Percentiles rank a stretch among this genome's conserved stretches.
phyloP scores from a whole-genome alignment of 2,329 filamentous ascomycete genomes.

The Blumeria hordei region DNA sequence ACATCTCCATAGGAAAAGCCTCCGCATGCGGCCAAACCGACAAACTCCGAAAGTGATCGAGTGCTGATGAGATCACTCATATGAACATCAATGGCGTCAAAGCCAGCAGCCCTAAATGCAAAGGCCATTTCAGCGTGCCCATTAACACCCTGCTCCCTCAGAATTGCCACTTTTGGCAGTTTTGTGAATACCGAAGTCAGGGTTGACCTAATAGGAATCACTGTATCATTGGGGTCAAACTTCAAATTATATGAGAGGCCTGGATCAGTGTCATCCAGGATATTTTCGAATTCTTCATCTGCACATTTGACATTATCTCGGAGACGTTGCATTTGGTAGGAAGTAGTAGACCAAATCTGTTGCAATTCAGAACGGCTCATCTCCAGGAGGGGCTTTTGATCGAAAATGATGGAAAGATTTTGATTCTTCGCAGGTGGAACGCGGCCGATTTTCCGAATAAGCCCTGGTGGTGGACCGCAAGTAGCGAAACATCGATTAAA shows the following conservation, averaged over 20 bases:
- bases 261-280: conserved; percentile 52
- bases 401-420: conserved; percentile 50
- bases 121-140: conserved; percentile 96
- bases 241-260: conserved; percentile 67
- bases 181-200: conserved; percentile 28
- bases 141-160: conserved; percentile 89
- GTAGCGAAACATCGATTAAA: conserved; percentile 85
- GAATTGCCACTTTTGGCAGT: conserved; percentile 59
- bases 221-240: conserved; percentile 52
- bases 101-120: conserved; percentile 75
- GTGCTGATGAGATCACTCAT: conserved; percentile 81
- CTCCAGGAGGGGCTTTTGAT: conserved; percentile 40
- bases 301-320: conserved; percentile 76
- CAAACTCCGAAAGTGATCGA: conserved; percentile 59
- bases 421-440: conserved; percentile 48
- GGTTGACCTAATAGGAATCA: conserved; percentile 36
- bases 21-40: conserved; percentile 79
- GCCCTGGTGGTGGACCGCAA: conserved; percentile 56
- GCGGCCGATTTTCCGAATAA: conserved; percentile 66
- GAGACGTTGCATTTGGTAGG: conserved; percentile 71
- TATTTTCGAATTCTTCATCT: conserved; percentile 54
- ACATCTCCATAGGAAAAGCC: conserved; percentile 84
- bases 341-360: conserved; percentile 71
- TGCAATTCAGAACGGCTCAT: conserved; percentile 52
- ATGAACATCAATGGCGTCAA: conserved; percentile 79